Percentiles rank a stretch among this genome's conserved stretches.
Evolutionary conservation across 2,329 filamentous ascomycete genomes (phyloP).

Genomic region (Balansia obtecta): DNA sequence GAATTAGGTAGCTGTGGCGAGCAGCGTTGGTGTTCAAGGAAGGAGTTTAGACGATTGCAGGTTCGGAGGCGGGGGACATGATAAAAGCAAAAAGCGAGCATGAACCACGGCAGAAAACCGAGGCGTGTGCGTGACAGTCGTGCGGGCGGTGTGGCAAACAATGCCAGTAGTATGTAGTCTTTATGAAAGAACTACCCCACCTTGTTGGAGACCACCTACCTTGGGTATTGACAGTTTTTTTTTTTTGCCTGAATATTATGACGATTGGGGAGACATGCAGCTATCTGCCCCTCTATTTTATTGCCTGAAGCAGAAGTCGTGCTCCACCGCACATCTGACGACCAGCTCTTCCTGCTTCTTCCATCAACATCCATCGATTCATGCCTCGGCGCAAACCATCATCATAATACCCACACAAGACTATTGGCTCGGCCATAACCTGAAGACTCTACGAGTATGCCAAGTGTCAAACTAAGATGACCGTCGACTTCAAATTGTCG

Average conservation of each 20-base stretch:
- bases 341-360: constrained; percentile 16
- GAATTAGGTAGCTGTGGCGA: not conserved
- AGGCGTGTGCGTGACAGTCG: not conserved
- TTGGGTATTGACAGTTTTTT: no score
- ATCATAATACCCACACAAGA: not conserved
- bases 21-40: not conserved
- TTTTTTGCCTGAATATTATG: no score
- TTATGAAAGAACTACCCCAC: not conserved
- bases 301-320: not conserved
- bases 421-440: no score
- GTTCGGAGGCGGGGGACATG: not conserved
- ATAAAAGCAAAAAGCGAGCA: no score
- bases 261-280: no score
- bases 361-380: constrained; percentile 16
- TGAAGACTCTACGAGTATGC: no score
- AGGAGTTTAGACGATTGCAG: not conserved
- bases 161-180: not conserved
- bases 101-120: not conserved
- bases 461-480: constrained; percentile 34
- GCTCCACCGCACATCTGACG: not conserved
- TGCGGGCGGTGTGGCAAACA: constrained; percentile 3
- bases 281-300: not conserved
- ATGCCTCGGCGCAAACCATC: not conserved
- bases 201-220: no score
- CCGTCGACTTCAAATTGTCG: constrained; percentile 82